Conservation (phyloP, 2,329 filamentous ascomycete genomes). For the Thielaviopsis ethacetica region DNA sequence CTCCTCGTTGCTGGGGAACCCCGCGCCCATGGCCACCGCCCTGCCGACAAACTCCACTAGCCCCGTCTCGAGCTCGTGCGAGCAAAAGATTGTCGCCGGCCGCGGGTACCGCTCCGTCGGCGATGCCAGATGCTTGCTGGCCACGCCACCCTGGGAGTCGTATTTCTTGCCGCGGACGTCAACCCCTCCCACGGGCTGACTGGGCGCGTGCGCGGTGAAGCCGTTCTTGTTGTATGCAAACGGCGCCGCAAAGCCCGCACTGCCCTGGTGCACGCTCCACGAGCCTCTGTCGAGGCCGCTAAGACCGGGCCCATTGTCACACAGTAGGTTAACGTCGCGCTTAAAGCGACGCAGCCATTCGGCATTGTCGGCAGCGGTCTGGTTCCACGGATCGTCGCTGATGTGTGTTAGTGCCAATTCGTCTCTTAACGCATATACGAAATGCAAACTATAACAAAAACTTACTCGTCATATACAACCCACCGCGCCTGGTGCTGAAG, state of each 20-base stretch:
- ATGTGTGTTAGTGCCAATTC: constrained; percentile 13
- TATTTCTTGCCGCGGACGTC: constrained; percentile 23
- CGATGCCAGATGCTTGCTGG: constrained; percentile 31
- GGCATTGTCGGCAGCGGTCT: constrained; percentile 45
- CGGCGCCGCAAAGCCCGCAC: constrained; percentile 38
- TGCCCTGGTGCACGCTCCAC: constrained; percentile 34
- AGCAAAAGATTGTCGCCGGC: constrained; percentile 39
- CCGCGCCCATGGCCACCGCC: constrained; percentile 22
- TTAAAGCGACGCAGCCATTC: constrained; percentile 51
- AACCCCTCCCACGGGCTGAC: constrained; percentile 19
- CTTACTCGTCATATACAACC: constrained; percentile 46
- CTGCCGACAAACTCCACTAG: constrained; percentile 31
- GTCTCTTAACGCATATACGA: background rate
- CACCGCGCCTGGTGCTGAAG: constrained; percentile 47
- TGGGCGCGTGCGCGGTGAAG: constrained; percentile 14
- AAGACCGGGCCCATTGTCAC: constrained; percentile 34
- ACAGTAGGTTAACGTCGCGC: constrained; percentile 35
- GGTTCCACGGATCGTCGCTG: constrained; percentile 48
- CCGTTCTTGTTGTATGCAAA: constrained; percentile 29
- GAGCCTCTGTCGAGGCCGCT: constrained; percentile 18
- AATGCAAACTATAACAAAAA: constrained; percentile 9
- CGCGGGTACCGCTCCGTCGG: constrained; percentile 27
- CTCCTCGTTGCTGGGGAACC: constrained; percentile 31
- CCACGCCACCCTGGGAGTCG: constrained; percentile 26
- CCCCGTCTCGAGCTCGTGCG: constrained; percentile 39